Conservation (phyloP, 257 asterid genomes). For the Salvia rosmarinus region DNA sequence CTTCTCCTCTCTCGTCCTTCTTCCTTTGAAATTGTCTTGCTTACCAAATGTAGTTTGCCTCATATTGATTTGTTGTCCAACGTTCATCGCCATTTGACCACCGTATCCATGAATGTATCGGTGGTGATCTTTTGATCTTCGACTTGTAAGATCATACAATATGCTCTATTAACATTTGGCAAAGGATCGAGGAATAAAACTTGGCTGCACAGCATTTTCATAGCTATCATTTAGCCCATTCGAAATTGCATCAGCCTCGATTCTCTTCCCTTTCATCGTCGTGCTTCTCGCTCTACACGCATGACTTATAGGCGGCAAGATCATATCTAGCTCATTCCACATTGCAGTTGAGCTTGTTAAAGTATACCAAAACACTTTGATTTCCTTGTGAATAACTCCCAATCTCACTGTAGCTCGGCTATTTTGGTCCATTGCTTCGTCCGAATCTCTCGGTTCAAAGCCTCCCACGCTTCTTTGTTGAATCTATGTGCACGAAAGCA, state of each 20-base stretch:
- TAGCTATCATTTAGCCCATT: too few species aligned
- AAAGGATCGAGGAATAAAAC: too few species aligned
- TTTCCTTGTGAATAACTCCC: not conserved
- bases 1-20: not conserved
- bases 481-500: not conserved
- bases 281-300: not conserved
- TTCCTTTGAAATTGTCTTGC: not conserved
- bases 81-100: too few species aligned
- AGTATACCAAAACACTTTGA: not conserved
- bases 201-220: too few species aligned
- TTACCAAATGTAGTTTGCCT: too few species aligned
- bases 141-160: too few species aligned
- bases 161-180: not conserved
- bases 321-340: not conserved
- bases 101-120: too few species aligned
- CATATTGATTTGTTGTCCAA: too few species aligned
- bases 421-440: not conserved
- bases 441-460: not conserved
- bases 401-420: not conserved
- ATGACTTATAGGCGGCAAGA: not conserved
- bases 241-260: not conserved
- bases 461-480: too few species aligned
- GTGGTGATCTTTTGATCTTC: too few species aligned
- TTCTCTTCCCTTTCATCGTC: not conserved
- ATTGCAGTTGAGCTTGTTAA: not conserved